phyloP scores from a whole-genome alignment of 108 stramenopile species.

The Nitzschia putrida region DNA sequence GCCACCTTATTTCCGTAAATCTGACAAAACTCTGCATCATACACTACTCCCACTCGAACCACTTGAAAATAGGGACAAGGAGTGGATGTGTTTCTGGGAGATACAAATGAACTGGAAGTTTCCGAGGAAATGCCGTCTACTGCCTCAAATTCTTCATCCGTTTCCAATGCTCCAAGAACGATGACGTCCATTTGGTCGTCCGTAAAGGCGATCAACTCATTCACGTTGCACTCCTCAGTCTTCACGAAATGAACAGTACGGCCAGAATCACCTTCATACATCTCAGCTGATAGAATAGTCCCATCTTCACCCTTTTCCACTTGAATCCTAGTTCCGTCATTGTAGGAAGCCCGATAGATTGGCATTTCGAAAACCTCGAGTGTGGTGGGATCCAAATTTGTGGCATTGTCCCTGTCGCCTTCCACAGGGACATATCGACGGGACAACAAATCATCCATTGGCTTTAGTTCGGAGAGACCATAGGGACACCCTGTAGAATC shows the following conservation, averaged over 20 bases:
- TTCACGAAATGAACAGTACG: background rate
- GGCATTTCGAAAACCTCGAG: background rate
- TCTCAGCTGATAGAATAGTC: conserved; percentile 1
- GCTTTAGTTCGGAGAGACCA: conserved; percentile 3
- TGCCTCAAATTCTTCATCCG: conserved; percentile 62
- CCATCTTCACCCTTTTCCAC: conserved; percentile 12
- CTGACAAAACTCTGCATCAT: conserved; percentile 22
- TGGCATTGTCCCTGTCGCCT: background rate
- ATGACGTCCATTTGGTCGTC: conserved; percentile 1
- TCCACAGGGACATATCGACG: background rate
- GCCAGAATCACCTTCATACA: background rate
- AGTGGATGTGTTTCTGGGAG: background rate
- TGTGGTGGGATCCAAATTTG: background rate
- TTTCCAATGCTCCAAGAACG: conserved; percentile 46
- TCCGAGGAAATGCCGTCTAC: background rate
- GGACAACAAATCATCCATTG: conserved; percentile 5
- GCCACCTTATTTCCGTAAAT: conserved; percentile 9
- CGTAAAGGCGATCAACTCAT: conserved; percentile 7
- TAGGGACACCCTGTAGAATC: conserved; percentile 5
- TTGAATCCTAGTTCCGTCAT: conserved; percentile 16
- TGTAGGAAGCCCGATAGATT: conserved; percentile 12
- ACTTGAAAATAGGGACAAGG: conserved; percentile 18
- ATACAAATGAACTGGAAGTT: too few species aligned
- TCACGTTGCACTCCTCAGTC: conserved; percentile 7
- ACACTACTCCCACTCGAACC: conserved; percentile 14